Percentiles rank a stretch among this genome's conserved stretches.
Conservation (phyloP, 2,329 filamentous ascomycete species). For the Pezicula radicicola region DNA sequence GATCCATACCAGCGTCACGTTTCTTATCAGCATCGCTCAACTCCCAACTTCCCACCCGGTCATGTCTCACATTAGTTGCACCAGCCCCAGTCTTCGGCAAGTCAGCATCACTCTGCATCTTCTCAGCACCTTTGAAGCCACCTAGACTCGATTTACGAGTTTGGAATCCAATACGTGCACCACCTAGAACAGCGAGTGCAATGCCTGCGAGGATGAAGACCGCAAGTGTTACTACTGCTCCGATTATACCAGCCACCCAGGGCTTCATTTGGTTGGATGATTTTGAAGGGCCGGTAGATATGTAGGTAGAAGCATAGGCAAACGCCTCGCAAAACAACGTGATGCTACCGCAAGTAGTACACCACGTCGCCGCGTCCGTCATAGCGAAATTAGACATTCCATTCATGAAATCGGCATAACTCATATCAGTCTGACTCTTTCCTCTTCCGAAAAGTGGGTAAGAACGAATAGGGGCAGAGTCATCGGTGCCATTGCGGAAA, state of each 20-base stretch:
- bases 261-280: background rate
- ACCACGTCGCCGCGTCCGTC: constrained; percentile 22
- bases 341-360: constrained; percentile 14
- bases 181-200: constrained; percentile 17
- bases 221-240: constrained; percentile 22
- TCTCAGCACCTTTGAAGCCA: constrained; percentile 29
- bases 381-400: constrained; percentile 20
- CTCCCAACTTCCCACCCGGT: constrained; percentile 31
- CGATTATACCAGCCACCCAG: constrained; percentile 25
- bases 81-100: constrained; percentile 17
- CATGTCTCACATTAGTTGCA: constrained; percentile 20
- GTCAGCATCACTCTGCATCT: constrained; percentile 26
- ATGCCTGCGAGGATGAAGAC: constrained; percentile 8
- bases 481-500: constrained; percentile 46
- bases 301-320: constrained; percentile 1
- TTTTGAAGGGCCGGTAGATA: background rate
- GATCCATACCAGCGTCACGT: constrained; percentile 7
- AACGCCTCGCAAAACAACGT: constrained; percentile 25
- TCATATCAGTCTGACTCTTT: constrained; percentile 22
- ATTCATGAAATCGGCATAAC: constrained; percentile 23
- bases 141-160: constrained; percentile 14
- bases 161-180: constrained; percentile 12
- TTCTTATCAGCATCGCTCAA: constrained; percentile 19
- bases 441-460: constrained; percentile 29
- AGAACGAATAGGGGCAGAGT: constrained; percentile 26